phyloP scores from a whole-genome alignment of 2,329 filamentous ascomycete genomes.

The Hortaea werneckii region DNA sequence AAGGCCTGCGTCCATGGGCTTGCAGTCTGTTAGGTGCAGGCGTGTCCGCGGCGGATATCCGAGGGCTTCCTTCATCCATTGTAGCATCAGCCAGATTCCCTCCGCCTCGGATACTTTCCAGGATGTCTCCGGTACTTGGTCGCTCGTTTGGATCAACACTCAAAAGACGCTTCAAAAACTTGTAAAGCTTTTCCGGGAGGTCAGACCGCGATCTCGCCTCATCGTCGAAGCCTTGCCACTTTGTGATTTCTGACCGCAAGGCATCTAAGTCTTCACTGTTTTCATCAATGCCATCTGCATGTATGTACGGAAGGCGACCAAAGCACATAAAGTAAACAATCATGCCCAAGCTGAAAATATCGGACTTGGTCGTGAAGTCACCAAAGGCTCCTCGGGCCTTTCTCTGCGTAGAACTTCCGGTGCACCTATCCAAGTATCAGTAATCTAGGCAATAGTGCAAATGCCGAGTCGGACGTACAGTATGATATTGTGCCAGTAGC shows the following conservation, averaged over 20 bases:
- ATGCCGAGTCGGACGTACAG: conserved; percentile 48
- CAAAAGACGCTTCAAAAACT: conserved; percentile 69
- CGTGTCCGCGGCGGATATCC: conserved; percentile 36
- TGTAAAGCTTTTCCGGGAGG: conserved; percentile 76
- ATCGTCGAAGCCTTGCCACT: conserved; percentile 73
- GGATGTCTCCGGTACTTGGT: conserved; percentile 76
- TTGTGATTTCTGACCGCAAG: conserved; percentile 72
- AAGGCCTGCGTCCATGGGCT: background rate
- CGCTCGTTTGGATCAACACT: conserved; percentile 65
- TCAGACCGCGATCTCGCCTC: conserved; percentile 57
- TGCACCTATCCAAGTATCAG: no score
- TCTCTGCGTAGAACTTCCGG: conserved; percentile 75
- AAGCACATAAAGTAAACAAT: conserved; percentile 99
- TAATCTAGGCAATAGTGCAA: no score
- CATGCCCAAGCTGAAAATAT: conserved; percentile 98
- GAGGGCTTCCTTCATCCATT: conserved; percentile 15
- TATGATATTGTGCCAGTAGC: conserved; percentile 95
- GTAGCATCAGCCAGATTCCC: conserved; percentile 22
- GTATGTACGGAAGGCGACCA: conserved; percentile 71
- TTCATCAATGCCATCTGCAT: conserved; percentile 76
- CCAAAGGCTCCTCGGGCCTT: conserved; percentile 55
- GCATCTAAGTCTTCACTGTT: conserved; percentile 85
- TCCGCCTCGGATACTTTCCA: conserved; percentile 62
- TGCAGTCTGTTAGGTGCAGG: conserved; percentile 19
- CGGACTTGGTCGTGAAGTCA: conserved; percentile 94